Evolutionary conservation across 2,329 filamentous ascomycete species (phyloP).

Genomic region (Dactylonectria macrodidyma): DNA sequence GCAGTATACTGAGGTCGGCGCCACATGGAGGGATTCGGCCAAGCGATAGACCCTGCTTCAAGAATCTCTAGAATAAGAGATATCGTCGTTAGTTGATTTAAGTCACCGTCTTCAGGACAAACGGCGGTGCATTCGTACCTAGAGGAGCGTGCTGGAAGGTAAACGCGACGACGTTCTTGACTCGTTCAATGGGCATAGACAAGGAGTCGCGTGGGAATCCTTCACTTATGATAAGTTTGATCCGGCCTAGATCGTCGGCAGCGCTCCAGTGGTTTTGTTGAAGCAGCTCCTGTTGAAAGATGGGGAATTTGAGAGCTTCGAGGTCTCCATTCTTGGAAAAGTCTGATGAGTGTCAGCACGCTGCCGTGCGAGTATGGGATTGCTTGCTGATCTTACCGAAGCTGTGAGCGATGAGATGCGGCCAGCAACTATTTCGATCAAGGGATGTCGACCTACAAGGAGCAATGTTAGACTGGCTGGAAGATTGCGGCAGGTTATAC

Average conservation of each 20-base stretch:
- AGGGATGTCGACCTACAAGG: conserved; percentile 68
- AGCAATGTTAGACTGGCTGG: conserved; percentile 1
- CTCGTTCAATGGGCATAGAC: conserved; percentile 71
- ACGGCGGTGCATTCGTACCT: conserved; percentile 62
- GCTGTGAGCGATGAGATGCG: conserved; percentile 63
- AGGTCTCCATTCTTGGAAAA: conserved; percentile 71
- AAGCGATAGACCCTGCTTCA: conserved; percentile 81
- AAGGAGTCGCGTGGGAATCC: conserved; percentile 72
- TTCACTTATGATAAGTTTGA: conserved; percentile 84
- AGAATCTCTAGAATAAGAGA: conserved; percentile 69
- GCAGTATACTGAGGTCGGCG: conserved; percentile 61
- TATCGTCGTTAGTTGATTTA: not conserved
- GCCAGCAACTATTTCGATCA: conserved; percentile 65
- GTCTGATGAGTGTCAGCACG: conserved; percentile 51
- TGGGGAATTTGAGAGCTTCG: conserved; percentile 78
- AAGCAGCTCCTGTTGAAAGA: conserved; percentile 78
- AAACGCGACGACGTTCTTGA: conserved; percentile 83
- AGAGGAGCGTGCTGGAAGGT: conserved; percentile 89
- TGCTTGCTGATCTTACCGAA: conserved; percentile 53
- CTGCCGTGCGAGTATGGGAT: too few relatives aligned
- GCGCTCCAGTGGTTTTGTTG: conserved; percentile 81
- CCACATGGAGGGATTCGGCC: conserved; percentile 84
- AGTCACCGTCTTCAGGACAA: not conserved
- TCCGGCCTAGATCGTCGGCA: conserved; percentile 78
- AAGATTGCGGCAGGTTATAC: too few relatives aligned